Evolutionary conservation across 139 green algal genomes (phyloP).

Genomic region (Picochlorum sp.): DNA sequence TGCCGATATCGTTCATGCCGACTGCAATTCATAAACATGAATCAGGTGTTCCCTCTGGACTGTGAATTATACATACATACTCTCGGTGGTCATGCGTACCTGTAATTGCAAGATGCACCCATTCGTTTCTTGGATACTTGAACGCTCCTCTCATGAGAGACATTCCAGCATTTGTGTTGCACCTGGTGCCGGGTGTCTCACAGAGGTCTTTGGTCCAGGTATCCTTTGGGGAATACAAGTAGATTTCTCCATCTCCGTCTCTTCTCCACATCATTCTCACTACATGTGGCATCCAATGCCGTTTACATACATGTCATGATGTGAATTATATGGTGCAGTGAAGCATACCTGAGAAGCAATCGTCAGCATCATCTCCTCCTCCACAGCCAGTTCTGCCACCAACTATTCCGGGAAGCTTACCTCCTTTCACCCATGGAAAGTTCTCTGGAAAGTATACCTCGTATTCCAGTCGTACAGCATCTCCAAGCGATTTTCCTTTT

Average conservation of each 20-base stretch:
- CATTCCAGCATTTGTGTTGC: conserved; percentile 8
- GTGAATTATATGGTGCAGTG: neutral
- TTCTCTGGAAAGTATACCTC: conserved; percentile 10
- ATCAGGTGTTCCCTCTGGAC: too few species aligned
- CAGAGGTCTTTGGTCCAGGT: neutral
- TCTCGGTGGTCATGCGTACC: neutral
- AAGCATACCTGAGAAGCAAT: conserved; percentile 12
- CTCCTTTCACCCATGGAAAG: conserved; percentile 13
- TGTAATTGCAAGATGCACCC: conserved; percentile 2
- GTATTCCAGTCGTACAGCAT: conserved; percentile 6
- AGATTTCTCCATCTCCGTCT: conserved; percentile 7
- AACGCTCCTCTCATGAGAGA: conserved; percentile 6
- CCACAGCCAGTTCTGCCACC: conserved; percentile 6
- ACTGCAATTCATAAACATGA: neutral
- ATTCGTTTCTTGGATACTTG: neutral
- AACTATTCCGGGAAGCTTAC: conserved; percentile 3
- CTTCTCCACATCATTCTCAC: conserved; percentile 9
- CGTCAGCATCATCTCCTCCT: conserved; percentile 6
- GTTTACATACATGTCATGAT: too few species aligned
- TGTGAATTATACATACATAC: too few species aligned
- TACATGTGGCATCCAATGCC: neutral
- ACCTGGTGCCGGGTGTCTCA: neutral
- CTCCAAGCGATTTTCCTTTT: neutral
- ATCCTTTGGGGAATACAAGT: neutral
- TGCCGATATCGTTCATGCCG: conserved; percentile 10